Evolutionary conservation across 1,284 basidiomycete genomes (phyloP).

Genomic region (Mycena citricolor): DNA sequence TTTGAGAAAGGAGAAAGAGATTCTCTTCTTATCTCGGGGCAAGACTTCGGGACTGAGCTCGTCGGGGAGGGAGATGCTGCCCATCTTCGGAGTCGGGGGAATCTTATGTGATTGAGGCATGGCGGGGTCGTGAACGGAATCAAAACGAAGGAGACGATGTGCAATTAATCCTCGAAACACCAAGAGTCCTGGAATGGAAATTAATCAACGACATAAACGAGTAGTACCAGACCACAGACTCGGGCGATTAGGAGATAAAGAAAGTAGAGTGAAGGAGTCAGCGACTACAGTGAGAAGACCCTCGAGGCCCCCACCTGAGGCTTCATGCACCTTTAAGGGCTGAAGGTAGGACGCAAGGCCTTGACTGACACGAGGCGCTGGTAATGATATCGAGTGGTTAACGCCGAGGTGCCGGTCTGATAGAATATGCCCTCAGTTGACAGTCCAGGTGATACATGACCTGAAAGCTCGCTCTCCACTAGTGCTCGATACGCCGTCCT

Average conservation of each 20-base stretch:
- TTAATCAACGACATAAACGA: slow-evolving; percentile 1
- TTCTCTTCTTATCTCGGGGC: slow-evolving; percentile 18
- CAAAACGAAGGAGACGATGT: slow-evolving; percentile 9
- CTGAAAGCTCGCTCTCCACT: neutral
- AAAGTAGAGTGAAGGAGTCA: slow-evolving; percentile 1
- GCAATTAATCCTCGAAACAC: slow-evolving; percentile 11
- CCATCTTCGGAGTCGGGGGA: slow-evolving; percentile 22
- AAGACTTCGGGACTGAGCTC: too few species aligned
- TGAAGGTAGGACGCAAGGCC: slow-evolving; percentile 25
- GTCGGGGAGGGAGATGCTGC: slow-evolving; percentile 11
- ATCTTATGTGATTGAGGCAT: slow-evolving; percentile 21
- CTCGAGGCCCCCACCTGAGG: slow-evolving; percentile 17
- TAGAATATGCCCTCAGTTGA: slow-evolving; percentile 16
- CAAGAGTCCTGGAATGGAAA: neutral
- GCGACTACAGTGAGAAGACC: slow-evolving; percentile 16
- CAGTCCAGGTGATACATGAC: neutral
- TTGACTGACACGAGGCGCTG: slow-evolving; percentile 24
- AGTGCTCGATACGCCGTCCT: too few species aligned
- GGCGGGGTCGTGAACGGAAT: slow-evolving; percentile 16
- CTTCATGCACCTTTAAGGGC: slow-evolving; percentile 25
- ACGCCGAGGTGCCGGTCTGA: slow-evolving; percentile 21
- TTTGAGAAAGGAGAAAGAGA: slow-evolving; percentile 18
- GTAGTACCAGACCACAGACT: neutral
- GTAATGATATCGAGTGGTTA: too few species aligned
- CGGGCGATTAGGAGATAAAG: neutral